Base-by-base conservation (phyloP, 2,329 filamentous ascomycete species). In the Purpureocillium lavendulum region DNA sequence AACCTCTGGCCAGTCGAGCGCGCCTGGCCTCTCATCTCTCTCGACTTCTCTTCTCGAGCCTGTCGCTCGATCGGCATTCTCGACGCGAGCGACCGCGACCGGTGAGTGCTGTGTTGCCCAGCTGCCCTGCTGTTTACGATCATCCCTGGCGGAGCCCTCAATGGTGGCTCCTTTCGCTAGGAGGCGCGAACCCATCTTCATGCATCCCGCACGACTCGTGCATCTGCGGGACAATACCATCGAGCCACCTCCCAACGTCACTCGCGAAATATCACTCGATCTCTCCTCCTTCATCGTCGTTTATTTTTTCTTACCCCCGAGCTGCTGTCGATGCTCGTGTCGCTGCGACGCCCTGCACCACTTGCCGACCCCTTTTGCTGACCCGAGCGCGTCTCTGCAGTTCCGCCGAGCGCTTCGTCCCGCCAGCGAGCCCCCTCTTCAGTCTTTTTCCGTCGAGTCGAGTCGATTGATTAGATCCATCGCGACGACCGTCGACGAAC, bases 401-500 rank as follows among this genome's bases (percentile, higher is more conserved):
- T 24, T 18, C 35, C 16, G 29, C 29, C n/a, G 29, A 6, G 16
- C 26, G 29, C 30, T 38, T 26, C 30, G 15, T 30, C 13, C 7
- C 17, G 17, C 3, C 28, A 10, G 12, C 33, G 33, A 35, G 13
- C 4, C 32, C 13, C n/a, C 31, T n/a, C 7, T 35, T 28, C 15
- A 14, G n/a, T 30, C 39, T 30, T 40, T 38, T 15, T 29, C 32
- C 31, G 30, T 26, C 14, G 15, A 14, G n/a, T n/a, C 18, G 41
- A 35, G 28, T 26, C 31, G n/a, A 29, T 41, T 38, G 36, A 41
- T 29, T 21, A 39, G 12, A 31, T 32, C 18, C 29, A 33, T 36
- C 38, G 41, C 48, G 45, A 46, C 44, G 38, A 49, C 38, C 40
- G 41, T 40, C 47, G 45, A 39, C 45, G 50, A 45, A 54, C 65